Conservation (phyloP, 2,329 filamentous ascomycete species). For the Chrysoporthe cubensis region DNA sequence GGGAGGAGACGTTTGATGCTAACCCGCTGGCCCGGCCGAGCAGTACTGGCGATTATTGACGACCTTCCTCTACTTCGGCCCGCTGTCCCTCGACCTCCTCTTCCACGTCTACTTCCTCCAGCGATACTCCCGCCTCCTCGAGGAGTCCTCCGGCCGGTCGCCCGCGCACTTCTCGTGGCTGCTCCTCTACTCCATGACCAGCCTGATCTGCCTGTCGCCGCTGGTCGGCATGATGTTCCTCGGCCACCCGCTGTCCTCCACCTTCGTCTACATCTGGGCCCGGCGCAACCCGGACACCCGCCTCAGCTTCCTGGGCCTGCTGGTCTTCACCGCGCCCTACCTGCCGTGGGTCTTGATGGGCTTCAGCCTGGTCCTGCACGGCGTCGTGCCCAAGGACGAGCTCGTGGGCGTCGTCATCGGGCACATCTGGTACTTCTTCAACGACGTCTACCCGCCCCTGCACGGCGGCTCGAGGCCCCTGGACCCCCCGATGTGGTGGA, state of each 20-base stretch:
- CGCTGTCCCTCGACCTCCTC: constrained; percentile 88
- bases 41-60: constrained; percentile 97
- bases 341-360: constrained; percentile 94
- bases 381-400: constrained; percentile 90
- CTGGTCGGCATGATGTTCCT: constrained; percentile 91
- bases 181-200: constrained; percentile 79
- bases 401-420: constrained; percentile 94
- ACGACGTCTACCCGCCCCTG: constrained; percentile 91
- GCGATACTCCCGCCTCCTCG: constrained; percentile 90
- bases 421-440: constrained; percentile 98
- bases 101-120: constrained; percentile 99
- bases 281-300: constrained; percentile 90
- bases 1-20: background rate
- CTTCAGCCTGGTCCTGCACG: constrained; percentile 90
- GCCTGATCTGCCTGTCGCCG: constrained; percentile 80
- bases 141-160: constrained; percentile 90
- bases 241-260: constrained; percentile 90
- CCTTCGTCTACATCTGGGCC: constrained; percentile 97
- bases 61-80: constrained; percentile 97
- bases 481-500: constrained; percentile 90
- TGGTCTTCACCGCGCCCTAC: constrained; percentile 93
- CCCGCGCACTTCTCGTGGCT: constrained; percentile 96
- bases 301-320: constrained; percentile 83
- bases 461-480: constrained; percentile 84
- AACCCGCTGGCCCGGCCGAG: constrained; percentile 21